Conservation (phyloP, 228 moss, liverwort and hornwort genomes). For the Sphagnum magellanicum region DNA sequence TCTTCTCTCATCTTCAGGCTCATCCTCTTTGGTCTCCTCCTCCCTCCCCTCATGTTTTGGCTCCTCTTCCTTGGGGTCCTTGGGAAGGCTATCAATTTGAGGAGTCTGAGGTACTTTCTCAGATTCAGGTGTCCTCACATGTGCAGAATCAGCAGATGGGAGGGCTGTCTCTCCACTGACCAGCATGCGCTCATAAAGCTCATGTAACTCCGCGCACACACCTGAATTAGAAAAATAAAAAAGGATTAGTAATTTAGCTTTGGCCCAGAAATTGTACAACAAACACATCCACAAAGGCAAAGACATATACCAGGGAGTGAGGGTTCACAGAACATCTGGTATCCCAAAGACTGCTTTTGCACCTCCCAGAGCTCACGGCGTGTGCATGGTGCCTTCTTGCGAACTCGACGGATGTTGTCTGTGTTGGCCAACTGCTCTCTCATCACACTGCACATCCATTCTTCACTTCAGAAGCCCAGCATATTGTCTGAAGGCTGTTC, state of each 20-base stretch:
- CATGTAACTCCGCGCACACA: slow-evolving; percentile 43
- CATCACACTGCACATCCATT: slow-evolving; percentile 58
- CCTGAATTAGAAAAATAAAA: slow-evolving; percentile 26
- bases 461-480: neutral
- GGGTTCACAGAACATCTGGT: slow-evolving; percentile 69
- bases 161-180: slow-evolving; percentile 67
- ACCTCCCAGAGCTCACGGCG: slow-evolving; percentile 70
- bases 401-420: slow-evolving; percentile 82
- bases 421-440: slow-evolving; percentile 85
- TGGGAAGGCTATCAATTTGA: slow-evolving; percentile 15
- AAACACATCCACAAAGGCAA: too few relatives aligned
- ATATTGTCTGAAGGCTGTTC: too few relatives aligned
- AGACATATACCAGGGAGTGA: slow-evolving; percentile 60
- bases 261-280: too few relatives aligned
- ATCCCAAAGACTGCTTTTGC: slow-evolving; percentile 56
- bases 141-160: slow-evolving; percentile 46
- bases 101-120: slow-evolving; percentile 35
- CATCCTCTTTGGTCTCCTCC: slow-evolving; percentile 7
- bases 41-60: too few relatives aligned
- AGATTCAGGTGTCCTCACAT: slow-evolving; percentile 24
- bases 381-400: slow-evolving; percentile 83
- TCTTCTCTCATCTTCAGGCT: slow-evolving; percentile 16
- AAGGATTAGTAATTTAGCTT: too few relatives aligned
- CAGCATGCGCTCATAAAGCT: slow-evolving; percentile 59
- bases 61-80: too few relatives aligned